A percentile compares a stretch with the other conserved stretches of the same genome.
Conservation (phyloP, 176 grass and related monocot species). For the Oryza glaberrima region DNA sequence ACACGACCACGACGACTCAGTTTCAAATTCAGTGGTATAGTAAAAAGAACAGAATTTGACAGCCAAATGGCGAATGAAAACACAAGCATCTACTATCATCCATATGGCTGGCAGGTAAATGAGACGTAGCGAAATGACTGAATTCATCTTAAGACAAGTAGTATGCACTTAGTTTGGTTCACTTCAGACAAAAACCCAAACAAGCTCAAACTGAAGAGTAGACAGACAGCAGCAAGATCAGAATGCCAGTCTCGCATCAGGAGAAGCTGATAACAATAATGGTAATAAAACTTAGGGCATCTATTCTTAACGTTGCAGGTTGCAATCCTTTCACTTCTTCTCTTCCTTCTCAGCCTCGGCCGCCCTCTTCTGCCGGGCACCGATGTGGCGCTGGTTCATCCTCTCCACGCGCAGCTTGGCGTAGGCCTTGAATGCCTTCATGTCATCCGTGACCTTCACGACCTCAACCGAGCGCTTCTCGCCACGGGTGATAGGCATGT, state of each 20-base stretch:
- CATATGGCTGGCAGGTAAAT: neutral
- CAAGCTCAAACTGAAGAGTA: neutral
- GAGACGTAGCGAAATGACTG: neutral
- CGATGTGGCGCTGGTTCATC: conserved; percentile 75
- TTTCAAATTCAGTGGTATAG: too few species aligned
- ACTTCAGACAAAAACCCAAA: conserved; percentile 11
- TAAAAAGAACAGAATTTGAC: too few species aligned
- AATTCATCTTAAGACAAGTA: neutral
- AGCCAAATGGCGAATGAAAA: too few species aligned
- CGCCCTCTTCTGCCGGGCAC: conserved; percentile 68
- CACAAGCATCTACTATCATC: too few species aligned
- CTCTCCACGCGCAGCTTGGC: conserved; percentile 78
- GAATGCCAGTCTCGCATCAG: conserved; percentile 2
- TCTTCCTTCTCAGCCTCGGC: conserved; percentile 83
- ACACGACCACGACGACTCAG: too few species aligned
- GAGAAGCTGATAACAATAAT: neutral
- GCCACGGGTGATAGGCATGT: conserved; percentile 69
- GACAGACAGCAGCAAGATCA: neutral
- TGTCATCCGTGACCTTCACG: conserved; percentile 84
- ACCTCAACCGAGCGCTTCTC: conserved; percentile 74
- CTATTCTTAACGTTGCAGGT: neutral
- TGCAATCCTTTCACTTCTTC: conserved; percentile 60
- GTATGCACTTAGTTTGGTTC: conserved; percentile 14
- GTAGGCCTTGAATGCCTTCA: conserved; percentile 85
- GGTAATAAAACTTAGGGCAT: neutral